A percentile compares a stretch with the other conserved stretches of the same genome.
phyloP scores from a whole-genome alignment of 257 asterid species.

The Lycium barbarum region DNA sequence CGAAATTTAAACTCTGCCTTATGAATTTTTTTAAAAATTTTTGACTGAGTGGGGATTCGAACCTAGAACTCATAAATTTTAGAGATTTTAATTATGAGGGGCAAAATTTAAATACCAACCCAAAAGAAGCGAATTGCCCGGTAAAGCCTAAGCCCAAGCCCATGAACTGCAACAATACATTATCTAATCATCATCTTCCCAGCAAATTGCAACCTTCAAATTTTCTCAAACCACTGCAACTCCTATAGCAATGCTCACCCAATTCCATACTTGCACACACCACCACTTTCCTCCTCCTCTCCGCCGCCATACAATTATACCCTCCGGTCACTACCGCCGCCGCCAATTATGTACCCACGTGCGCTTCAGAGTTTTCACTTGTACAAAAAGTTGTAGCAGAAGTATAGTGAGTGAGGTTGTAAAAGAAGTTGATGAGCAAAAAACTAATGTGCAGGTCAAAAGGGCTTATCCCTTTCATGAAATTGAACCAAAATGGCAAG shows the following conservation, averaged over 20 bases:
- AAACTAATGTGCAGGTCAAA: conserved; percentile 41
- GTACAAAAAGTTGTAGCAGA: conserved; percentile 32
- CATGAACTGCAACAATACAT: not conserved
- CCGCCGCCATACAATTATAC: conserved; percentile 36
- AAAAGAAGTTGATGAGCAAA: conserved; percentile 28
- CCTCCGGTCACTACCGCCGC: conserved; percentile 40
- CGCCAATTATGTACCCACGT: conserved; percentile 35
- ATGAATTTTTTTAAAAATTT: no score
- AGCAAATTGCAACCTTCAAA: conserved; percentile 12
- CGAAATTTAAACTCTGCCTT: no score
- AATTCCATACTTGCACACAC: conserved; percentile 47
- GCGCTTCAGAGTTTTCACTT: conserved; percentile 44
- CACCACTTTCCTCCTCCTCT: conserved; percentile 40
- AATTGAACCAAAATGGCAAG: conserved; percentile 95
- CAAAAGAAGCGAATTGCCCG: no score
- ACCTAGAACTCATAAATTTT: no score
- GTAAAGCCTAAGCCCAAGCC: conserved; percentile 7
- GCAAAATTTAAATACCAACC: no score
- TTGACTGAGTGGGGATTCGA: no score
- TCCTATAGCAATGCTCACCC: conserved; percentile 56
- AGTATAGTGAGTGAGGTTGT: conserved; percentile 12
- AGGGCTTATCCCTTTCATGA: conserved; percentile 87
- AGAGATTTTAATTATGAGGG: no score
- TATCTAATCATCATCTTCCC: conserved; percentile 25
- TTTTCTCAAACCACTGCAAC: not conserved